Evolutionary conservation across 1,284 basidiomycete species (phyloP).

Genomic region (Ustilago hordei): DNA sequence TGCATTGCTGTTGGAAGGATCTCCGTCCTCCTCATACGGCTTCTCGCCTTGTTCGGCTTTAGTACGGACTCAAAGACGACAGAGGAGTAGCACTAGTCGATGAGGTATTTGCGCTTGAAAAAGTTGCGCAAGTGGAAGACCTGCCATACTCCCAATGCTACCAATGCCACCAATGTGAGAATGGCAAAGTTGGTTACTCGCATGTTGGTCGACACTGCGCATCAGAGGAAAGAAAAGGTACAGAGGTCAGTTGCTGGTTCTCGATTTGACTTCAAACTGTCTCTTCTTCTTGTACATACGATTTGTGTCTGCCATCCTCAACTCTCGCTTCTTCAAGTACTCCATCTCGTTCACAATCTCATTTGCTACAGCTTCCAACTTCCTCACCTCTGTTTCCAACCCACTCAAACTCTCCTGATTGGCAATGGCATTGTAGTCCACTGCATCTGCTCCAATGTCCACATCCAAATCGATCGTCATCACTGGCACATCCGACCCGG

Average conservation of each 20-base stretch:
- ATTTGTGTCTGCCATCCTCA: slow-evolving; percentile 90
- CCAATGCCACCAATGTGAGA: slow-evolving; percentile 83
- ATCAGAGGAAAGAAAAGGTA: not conserved
- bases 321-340: slow-evolving; percentile 90
- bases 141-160: slow-evolving; percentile 92
- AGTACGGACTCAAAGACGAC: not conserved
- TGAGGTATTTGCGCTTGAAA: slow-evolving; percentile 97
- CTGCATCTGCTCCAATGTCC: slow-evolving; percentile 96
- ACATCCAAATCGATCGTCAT: slow-evolving; percentile 84
- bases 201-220: slow-evolving; percentile 85
- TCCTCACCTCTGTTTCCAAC: slow-evolving; percentile 97
- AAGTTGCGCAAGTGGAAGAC: slow-evolving; percentile 90
- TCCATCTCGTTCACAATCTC: slow-evolving; percentile 94
- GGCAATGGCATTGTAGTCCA: slow-evolving; percentile 99
- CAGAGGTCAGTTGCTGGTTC: not conserved
- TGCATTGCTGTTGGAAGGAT: slow-evolving; percentile 1
- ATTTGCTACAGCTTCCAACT: slow-evolving; percentile 91
- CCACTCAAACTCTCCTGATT: slow-evolving; percentile 97
- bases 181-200: slow-evolving; percentile 94
- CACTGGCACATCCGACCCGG: not conserved
- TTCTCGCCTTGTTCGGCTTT: not conserved
- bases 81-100: slow-evolving; percentile 75
- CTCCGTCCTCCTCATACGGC: not conserved
- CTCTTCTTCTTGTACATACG: slow-evolving; percentile 74
- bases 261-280: not conserved